Evolutionary conservation across 1,284 basidiomycete species (phyloP).

Genomic region (Malassezia restricta): DNA sequence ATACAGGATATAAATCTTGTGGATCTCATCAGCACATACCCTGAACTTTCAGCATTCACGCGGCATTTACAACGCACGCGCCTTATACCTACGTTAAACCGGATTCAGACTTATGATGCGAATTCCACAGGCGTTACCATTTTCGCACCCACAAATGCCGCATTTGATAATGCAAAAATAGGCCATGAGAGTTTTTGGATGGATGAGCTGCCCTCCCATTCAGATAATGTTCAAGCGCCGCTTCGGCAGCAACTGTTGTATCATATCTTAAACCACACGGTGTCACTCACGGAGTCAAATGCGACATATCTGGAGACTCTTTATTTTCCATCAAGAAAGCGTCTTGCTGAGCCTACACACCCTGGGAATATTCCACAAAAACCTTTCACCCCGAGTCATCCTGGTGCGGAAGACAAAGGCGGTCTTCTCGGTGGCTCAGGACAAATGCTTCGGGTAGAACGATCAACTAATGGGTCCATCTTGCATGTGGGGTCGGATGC

Average conservation of each 20-base stretch:
- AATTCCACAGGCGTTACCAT: constrained; percentile 59
- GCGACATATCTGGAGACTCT: constrained; percentile 26
- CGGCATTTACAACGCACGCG: constrained; percentile 69
- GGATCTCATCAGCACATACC: constrained; percentile 62
- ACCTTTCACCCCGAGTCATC: constrained; percentile 23
- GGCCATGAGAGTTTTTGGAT: background rate
- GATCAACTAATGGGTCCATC: background rate
- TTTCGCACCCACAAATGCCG: constrained; percentile 78
- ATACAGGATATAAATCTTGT: constrained; percentile 54
- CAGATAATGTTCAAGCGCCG: constrained; percentile 62
- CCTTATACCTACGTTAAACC: constrained; percentile 81
- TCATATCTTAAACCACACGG: constrained; percentile 76
- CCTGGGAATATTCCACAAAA: constrained; percentile 39
- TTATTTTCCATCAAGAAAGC: constrained; percentile 65
- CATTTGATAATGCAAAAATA: constrained; percentile 13
- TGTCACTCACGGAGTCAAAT: constrained; percentile 44
- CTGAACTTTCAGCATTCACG: constrained; percentile 68
- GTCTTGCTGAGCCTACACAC: constrained; percentile 53
- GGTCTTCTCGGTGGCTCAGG: constrained; percentile 70
- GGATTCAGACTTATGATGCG: constrained; percentile 49
- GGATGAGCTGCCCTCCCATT: background rate
- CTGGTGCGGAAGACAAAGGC: constrained; percentile 41
- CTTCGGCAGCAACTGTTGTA: constrained; percentile 87
- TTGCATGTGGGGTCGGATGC: constrained; percentile 49
- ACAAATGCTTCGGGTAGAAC: constrained; percentile 60